A percentile compares a stretch with the other conserved stretches of the same genome.
These are phyloP conservation scores for Glutinoglossum americanum DNA, from an alignment of 495 filamentous ascomycete genomes.

Conservation along the genomic window DNA sequence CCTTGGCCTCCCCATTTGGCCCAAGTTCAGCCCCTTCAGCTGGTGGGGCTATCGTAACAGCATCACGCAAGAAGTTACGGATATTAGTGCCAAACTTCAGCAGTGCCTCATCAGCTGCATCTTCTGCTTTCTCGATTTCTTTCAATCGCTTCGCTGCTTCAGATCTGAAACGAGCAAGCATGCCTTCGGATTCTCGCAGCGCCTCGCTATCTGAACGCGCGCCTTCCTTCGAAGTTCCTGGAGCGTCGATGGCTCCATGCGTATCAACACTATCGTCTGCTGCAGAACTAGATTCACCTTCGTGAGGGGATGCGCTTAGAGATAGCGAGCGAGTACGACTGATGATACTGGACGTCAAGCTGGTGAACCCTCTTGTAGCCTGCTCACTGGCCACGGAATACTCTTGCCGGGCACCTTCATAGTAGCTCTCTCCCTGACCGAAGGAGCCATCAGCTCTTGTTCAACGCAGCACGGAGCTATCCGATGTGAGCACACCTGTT, in stretches of 20 bases:
- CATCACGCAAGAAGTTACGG: constrained; percentile 74
- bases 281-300: constrained; percentile 5
- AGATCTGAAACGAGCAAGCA: constrained; percentile 60
- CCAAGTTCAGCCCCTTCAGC: constrained; percentile 19
- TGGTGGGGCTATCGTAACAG: constrained; percentile 68
- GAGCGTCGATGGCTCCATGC: constrained; percentile 8
- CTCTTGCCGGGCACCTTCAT: constrained; percentile 65
- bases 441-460: constrained; percentile 2
- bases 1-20: constrained; percentile 22
- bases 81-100: constrained; percentile 84
- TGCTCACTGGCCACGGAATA: constrained; percentile 55
- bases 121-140: constrained; percentile 84
- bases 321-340: constrained; percentile 55
- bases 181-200: constrained; percentile 43
- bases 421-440: constrained; percentile 58
- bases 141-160: constrained; percentile 72
- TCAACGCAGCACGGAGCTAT: background rate
- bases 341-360: constrained; percentile 43
- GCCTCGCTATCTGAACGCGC: constrained; percentile 20
- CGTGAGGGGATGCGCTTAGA: constrained; percentile 25
- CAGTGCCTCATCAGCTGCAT: constrained; percentile 92
- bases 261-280: constrained; percentile 17
- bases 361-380: constrained; percentile 64
- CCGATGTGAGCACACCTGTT: constrained; percentile 32
- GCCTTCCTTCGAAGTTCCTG: background rate